Conservation (phyloP, 495 filamentous ascomycete genomes). For the Penicillium roqueforti region DNA sequence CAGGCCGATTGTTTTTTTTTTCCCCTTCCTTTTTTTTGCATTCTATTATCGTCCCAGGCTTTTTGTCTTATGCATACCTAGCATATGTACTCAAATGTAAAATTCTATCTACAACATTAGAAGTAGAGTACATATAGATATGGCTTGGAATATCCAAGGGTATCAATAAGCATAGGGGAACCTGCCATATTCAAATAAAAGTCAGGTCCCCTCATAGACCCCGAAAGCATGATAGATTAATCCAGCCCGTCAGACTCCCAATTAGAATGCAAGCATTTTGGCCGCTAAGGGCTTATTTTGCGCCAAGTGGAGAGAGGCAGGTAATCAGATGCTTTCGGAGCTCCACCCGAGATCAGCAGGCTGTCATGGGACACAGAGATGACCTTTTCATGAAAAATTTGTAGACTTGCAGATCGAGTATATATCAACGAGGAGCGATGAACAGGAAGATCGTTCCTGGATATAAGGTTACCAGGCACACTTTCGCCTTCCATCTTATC, state of each 20-base stretch:
- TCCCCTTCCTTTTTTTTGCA: no score
- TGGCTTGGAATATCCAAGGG: no score
- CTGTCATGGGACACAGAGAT: neutral
- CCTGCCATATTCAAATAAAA: no score
- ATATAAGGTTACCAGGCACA: neutral
- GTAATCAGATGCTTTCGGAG: neutral
- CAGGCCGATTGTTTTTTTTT: no score
- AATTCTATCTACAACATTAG: no score
- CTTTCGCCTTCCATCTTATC: neutral
- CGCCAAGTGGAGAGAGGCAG: neutral
- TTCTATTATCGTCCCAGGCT: no score
- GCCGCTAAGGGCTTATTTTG: neutral
- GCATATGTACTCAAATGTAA: no score
- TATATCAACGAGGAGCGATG: neutral
- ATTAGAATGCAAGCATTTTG: neutral
- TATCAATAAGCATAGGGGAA: no score
- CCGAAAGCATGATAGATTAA: no score
- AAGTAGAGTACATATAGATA: no score
- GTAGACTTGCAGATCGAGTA: neutral
- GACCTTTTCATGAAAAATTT: neutral
- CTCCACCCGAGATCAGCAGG: neutral
- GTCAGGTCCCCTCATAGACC: no score
- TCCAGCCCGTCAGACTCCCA: neutral
- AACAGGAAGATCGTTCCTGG: neutral
- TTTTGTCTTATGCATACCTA: no score